Evolutionary conservation across 1,139 yeast genomes (phyloP).

Genomic region (Scheffersomyces cryptocercus): DNA sequence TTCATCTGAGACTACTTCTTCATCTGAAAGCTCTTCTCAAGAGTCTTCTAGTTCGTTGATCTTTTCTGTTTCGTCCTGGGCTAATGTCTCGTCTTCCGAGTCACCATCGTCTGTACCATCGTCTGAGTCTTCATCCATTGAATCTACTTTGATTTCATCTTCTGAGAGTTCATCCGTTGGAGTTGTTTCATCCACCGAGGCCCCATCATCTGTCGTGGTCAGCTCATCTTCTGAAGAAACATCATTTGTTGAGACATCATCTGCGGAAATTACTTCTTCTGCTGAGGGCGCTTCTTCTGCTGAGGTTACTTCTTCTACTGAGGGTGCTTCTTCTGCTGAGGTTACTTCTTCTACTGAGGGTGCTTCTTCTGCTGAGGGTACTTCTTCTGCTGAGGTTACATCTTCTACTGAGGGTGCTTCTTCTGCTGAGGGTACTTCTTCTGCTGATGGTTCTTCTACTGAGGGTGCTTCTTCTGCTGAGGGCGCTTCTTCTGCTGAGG

Average conservation of each 20-base stretch:
- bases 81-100: too few relatives aligned
- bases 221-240: constrained; percentile 14
- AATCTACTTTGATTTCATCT: too few relatives aligned
- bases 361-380: constrained; percentile 8
- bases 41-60: neutral
- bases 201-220: neutral
- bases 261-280: constrained; percentile 5
- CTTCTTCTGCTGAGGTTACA: constrained; percentile 10
- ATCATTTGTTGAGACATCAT: constrained; percentile 7
- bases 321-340: constrained; percentile 8
- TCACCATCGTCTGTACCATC: too few relatives aligned
- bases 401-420: too few relatives aligned
- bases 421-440: neutral
- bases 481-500: neutral
- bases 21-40: constrained; percentile 5
- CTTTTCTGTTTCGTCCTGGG: too few relatives aligned
- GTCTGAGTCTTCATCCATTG: too few relatives aligned
- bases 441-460: too few relatives aligned
- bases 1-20: constrained; percentile 4
- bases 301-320: constrained; percentile 6
- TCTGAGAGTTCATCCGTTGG: too few relatives aligned
- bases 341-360: constrained; percentile 6
- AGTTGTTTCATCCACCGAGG: too few relatives aligned
- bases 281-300: constrained; percentile 11
- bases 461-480: too few relatives aligned